These are phyloP conservation scores for Juglanconis juglandina DNA, from an alignment of 2,329 filamentous ascomycete species.

Conservation along the genomic window DNA sequence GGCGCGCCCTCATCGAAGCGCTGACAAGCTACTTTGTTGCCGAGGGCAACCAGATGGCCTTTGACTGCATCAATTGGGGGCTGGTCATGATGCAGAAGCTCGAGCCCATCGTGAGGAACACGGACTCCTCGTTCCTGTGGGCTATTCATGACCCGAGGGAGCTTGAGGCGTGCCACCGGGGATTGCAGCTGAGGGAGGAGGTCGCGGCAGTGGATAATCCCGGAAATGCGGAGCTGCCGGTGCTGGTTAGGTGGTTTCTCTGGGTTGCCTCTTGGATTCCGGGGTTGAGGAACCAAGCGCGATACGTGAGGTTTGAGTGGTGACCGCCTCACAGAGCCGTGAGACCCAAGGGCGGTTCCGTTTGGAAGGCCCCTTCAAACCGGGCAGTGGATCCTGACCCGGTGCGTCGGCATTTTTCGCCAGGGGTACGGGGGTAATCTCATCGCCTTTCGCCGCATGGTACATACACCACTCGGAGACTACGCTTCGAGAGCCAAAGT, in stretches of 20 bases:
- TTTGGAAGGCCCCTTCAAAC: too few relatives aligned
- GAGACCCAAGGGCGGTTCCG: too few relatives aligned
- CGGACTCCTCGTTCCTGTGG: conserved; percentile 9
- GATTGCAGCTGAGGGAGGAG: neutral
- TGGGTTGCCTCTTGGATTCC: conserved; percentile 12
- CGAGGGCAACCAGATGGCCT: conserved; percentile 10
- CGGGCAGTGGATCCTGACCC: too few relatives aligned
- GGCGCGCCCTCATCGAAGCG: conserved; percentile 1
- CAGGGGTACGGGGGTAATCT: too few relatives aligned
- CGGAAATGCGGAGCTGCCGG: neutral
- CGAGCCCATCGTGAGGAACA: conserved; percentile 9
- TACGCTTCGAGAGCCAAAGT: too few relatives aligned
- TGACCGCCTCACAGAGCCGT: neutral
- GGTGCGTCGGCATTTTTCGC: too few relatives aligned
- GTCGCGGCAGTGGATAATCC: neutral
- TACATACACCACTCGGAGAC: too few relatives aligned
- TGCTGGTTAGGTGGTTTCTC: neutral
- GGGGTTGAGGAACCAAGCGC: neutral
- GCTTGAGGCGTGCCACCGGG: conserved; percentile 2
- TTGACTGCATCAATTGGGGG: conserved; percentile 13
- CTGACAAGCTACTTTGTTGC: conserved; percentile 10
- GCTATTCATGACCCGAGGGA: conserved; percentile 7
- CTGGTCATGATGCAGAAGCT: neutral
- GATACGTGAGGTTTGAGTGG: conserved; percentile 13
- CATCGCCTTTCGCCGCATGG: too few relatives aligned